A percentile compares a stretch with the other conserved stretches of the same genome.
phyloP scores from a whole-genome alignment of 1,284 basidiomycete genomes.

The Amylostereum areolatum region DNA sequence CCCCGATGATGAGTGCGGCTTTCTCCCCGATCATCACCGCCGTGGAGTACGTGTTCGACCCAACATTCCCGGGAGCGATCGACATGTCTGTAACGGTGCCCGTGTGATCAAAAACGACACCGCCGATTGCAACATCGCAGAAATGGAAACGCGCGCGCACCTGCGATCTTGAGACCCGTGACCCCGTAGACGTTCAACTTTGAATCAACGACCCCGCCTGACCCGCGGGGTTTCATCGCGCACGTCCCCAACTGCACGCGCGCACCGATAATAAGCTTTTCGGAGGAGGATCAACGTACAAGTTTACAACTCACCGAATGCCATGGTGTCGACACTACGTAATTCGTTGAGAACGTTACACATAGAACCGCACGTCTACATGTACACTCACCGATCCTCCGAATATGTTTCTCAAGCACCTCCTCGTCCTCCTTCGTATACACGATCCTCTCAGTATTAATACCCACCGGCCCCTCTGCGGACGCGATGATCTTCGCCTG shows the following conservation, averaged over 20 bases:
- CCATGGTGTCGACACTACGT: conserved; percentile 34
- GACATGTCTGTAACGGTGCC: conserved; percentile 34
- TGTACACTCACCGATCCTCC: too few species aligned
- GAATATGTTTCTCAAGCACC: conserved; percentile 29
- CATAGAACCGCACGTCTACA: conserved; percentile 24
- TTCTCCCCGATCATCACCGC: conserved; percentile 45
- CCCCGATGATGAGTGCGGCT: conserved; percentile 38
- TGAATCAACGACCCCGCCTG: conserved; percentile 57
- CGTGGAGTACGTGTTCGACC: conserved; percentile 46
- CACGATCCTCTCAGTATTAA: conserved; percentile 38
- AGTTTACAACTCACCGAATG: conserved; percentile 30
- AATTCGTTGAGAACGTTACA: too few species aligned
- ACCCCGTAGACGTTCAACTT: conserved; percentile 61
- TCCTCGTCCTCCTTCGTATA: conserved; percentile 55
- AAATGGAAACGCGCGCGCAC: too few species aligned
- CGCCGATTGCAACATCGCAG: too few species aligned
- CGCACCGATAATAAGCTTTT: too few species aligned
- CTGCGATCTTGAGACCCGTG: conserved; percentile 44
- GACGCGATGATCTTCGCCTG: conserved; percentile 30
- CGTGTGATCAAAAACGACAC: too few species aligned
- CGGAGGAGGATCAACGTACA: too few species aligned
- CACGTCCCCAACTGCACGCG: conserved; percentile 44
- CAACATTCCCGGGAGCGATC: conserved; percentile 41
- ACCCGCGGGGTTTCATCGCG: conserved; percentile 54
- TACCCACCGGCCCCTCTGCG: conserved; percentile 28